Conservation (phyloP, 1,139 yeast genomes). For the Debaryomycetaceae sp. region DNA sequence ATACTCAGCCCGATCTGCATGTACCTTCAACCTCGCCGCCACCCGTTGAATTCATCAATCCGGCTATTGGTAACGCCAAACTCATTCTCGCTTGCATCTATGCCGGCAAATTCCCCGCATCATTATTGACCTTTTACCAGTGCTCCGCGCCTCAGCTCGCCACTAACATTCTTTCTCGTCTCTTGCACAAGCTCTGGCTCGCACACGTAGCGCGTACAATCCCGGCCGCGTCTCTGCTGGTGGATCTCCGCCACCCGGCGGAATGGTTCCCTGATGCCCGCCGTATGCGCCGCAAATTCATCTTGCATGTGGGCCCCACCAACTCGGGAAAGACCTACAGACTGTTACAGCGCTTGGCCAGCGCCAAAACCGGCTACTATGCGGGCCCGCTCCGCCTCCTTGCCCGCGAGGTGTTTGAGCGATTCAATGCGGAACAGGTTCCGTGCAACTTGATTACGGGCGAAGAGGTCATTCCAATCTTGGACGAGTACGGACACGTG, state of each 20-base stretch:
- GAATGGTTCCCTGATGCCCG: slow-evolving; percentile 89
- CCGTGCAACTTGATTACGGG: slow-evolving; percentile 86
- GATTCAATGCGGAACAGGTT: slow-evolving; percentile 54
- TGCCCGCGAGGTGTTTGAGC: slow-evolving; percentile 85
- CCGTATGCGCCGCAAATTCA: slow-evolving; percentile 62
- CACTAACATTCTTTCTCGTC: slow-evolving; percentile 11
- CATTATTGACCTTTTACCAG: slow-evolving; percentile 9
- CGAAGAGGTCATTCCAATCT: slow-evolving; percentile 71
- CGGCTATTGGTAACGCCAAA: slow-evolving; percentile 13
- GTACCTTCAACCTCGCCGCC: background rate
- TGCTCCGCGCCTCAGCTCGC: slow-evolving; percentile 11
- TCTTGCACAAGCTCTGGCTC: slow-evolving; percentile 15
- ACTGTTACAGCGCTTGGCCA: slow-evolving; percentile 59
- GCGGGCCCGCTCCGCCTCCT: slow-evolving; percentile 90
- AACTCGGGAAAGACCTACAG: slow-evolving; percentile 92
- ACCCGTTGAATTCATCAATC: slow-evolving; percentile 14
- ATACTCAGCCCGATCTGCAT: no score
- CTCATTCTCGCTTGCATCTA: slow-evolving; percentile 12
- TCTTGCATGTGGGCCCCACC: slow-evolving; percentile 95
- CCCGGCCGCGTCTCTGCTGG: slow-evolving; percentile 8
- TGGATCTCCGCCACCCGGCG: slow-evolving; percentile 60
- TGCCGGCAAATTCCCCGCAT: slow-evolving; percentile 11
- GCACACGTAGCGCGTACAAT: slow-evolving; percentile 8
- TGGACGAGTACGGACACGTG: slow-evolving; percentile 56
- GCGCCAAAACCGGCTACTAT: slow-evolving; percentile 74